Base-by-base conservation (phyloP, 2,329 filamentous ascomycete genomes). In the Ploettnerulaceae sp. region DNA sequence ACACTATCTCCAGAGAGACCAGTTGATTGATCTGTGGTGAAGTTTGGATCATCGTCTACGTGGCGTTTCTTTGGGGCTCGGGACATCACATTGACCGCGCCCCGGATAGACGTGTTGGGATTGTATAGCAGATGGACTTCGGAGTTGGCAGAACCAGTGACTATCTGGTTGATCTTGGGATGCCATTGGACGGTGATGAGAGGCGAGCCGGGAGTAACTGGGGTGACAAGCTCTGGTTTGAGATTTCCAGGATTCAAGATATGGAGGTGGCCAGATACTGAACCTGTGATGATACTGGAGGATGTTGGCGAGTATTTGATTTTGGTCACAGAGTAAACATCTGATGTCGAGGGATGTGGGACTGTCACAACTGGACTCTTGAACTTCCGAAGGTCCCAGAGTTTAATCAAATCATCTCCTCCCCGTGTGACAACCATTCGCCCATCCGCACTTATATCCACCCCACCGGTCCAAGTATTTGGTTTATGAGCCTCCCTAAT, bases 321-420 rank as follows among this genome's bases (percentile, higher is more conserved):
- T 62, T 89, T 95, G 43, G 82, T 85, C 49, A 87, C 90, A 0
- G 86, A 79, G 64, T 87, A 95, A 60, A 89, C 82, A 48, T 83
- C 81, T 1, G 89, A 91, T 11, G 87, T 95, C 1, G 91, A 95
- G 1, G 78, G 68, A 66, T 95, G 89, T 5, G 82, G 71, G 12
- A 88, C 80, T 1, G 82, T 86, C 37, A 89, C 87, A 11, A 98
- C 76, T 3, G 93, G 89, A 47, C 84, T 75, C 64, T 93, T 97
- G 73, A 98, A 95, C 62, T 96, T 97, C 48, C 93, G 81, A 3
- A 84, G 94, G 64, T 98, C 93, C 93, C 93, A 98, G 2, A 96
- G 75, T 69, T 97, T 97, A 67, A 98, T 91, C 2, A 86, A 77
- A 62, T 94, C 81, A 66, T 98, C 93, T 40, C 90, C 91, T 45